Evolutionary conservation across 140 eudicot species (phyloP).

Genomic region (Bidens hawaiensis): DNA sequence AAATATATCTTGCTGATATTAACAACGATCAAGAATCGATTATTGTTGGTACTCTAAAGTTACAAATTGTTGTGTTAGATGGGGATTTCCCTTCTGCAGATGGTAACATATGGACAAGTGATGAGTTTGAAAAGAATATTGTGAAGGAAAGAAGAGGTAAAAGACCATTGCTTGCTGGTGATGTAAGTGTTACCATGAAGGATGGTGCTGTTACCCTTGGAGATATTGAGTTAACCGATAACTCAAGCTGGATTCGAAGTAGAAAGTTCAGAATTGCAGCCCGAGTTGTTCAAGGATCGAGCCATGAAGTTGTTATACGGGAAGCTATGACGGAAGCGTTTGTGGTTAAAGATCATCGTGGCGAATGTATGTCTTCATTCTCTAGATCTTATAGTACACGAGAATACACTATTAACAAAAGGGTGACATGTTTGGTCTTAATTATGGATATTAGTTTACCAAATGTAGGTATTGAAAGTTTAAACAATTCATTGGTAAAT

Average conservation of each 20-base stretch:
- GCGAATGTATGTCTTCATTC: slow-evolving; percentile 57
- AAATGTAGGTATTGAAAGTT: no score
- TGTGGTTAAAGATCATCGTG: slow-evolving; percentile 87
- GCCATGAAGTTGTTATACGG: slow-evolving; percentile 21
- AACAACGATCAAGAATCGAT: slow-evolving; percentile 21
- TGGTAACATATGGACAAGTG: slow-evolving; percentile 39
- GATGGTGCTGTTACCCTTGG: slow-evolving; percentile 44
- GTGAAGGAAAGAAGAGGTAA: slow-evolving; percentile 65
- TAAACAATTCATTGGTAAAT: no score
- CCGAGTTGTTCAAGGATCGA: slow-evolving; percentile 38
- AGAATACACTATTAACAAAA: not conserved
- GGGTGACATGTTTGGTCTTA: not conserved
- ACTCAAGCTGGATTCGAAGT: slow-evolving; percentile 88
- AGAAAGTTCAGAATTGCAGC: slow-evolving; percentile 69
- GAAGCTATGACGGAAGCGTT: slow-evolving; percentile 71
- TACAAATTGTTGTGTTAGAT: slow-evolving; percentile 64
- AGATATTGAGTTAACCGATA: slow-evolving; percentile 73
- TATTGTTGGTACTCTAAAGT: slow-evolving; percentile 35
- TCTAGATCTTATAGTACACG: not conserved
- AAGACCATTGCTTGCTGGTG: slow-evolving; percentile 69
- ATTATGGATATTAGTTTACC: no score
- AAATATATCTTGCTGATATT: slow-evolving; percentile 39
- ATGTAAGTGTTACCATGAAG: slow-evolving; percentile 44
- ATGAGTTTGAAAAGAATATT: slow-evolving; percentile 48
- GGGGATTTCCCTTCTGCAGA: slow-evolving; percentile 52